These are phyloP conservation scores for Croton setiger DNA, from an alignment of 441 rosid species.

Conservation along the genomic window DNA sequence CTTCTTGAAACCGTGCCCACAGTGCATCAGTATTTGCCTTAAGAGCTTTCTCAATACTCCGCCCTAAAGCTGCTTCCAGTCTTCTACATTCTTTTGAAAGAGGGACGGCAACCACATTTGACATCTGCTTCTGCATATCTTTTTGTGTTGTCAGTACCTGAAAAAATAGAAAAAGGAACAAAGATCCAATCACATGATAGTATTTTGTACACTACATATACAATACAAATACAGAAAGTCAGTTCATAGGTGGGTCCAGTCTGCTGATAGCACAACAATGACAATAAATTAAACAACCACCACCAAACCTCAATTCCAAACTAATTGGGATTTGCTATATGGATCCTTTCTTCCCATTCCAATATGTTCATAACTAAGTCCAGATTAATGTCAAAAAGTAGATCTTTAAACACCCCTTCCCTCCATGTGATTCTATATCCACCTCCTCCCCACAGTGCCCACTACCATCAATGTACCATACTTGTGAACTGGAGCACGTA, in stretches of 20 bases:
- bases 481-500: too few relatives aligned
- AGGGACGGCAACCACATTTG: conserved; percentile 47
- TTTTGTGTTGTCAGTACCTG: conserved; percentile 62
- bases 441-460: too few relatives aligned
- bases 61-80: conserved; percentile 65
- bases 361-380: too few relatives aligned
- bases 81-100: conserved; percentile 68
- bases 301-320: too few relatives aligned
- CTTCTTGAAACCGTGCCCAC: conserved; percentile 82
- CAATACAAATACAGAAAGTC: background rate
- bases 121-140: conserved; percentile 76
- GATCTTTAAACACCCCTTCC: too few relatives aligned
- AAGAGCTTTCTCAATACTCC: conserved; percentile 57
- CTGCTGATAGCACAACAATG: too few relatives aligned
- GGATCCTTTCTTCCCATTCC: too few relatives aligned
- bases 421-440: too few relatives aligned
- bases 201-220: background rate
- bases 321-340: too few relatives aligned
- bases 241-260: background rate
- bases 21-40: conserved; percentile 72
- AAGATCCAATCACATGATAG: background rate
- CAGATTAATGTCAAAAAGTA: too few relatives aligned
- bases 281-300: too few relatives aligned
- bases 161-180: conserved; percentile 25
- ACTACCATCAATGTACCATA: too few relatives aligned